Evolutionary conservation across 2,329 filamentous ascomycete species (phyloP), one percentile per base, ranked within the genome.

Genomic region (Fusarium redolens): DNA sequence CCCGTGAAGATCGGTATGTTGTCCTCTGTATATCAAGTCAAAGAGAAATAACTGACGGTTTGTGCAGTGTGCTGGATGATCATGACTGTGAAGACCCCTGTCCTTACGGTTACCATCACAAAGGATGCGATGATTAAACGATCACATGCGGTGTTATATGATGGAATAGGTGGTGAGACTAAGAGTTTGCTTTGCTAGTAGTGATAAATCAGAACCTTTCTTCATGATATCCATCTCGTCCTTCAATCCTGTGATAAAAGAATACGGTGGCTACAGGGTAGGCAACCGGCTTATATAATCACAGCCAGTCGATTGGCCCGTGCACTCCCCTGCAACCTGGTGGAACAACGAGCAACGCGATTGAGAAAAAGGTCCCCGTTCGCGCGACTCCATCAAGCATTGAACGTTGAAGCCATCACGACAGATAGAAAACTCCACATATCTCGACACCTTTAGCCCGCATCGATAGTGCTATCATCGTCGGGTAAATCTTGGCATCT

Each of bases 291-390:
- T 79, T 75, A 78, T 68, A 65, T 78, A 79, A 69, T 38, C 35
- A 28, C 1, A 10, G 3, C 25, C 5, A 33, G 38, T 41, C 5
- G 3, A 7, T 7, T 68, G 58, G 54, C 31, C 69, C 55, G 70
- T 75, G 68, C 71, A 31, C 33, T n/a, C n/a, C 44, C 63, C 68
- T 70, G 71, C 55, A 74, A 71, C 69, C 56, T 65, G 66, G 69
- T 67, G 63, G 59, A 72, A 64, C 60, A 66, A 61, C 52, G 61
- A 78, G 72, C 74, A 75, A 79, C 78, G 78, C 78, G 75, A 78
- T 78, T 75, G 68, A 79, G 77, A 74, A 79, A 79, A 77, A 74
- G 78, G 75, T 71, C 59, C 60, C 65, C 69, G 65, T 69, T 78
- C 64, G 64, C 63, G 63, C 76, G 76, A 78, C 76, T 77, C 75